These are phyloP conservation scores for Exobasidium rhododendri DNA, from an alignment of 1,284 basidiomycete species.

Conservation along the genomic window DNA sequence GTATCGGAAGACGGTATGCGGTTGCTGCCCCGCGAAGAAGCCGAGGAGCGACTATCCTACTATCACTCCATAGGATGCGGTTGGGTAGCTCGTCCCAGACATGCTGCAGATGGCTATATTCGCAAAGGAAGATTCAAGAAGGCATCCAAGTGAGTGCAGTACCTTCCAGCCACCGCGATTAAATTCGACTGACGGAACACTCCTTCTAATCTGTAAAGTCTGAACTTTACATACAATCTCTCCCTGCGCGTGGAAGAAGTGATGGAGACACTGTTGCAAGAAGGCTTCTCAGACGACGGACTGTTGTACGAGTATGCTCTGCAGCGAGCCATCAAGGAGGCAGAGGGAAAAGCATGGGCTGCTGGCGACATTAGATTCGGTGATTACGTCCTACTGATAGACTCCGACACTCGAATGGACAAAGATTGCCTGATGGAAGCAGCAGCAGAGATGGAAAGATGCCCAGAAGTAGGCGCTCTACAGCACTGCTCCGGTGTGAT, in stretches of 20 bases:
- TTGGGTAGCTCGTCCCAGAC: slow-evolving; percentile 72
- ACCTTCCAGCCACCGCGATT: too few relatives aligned
- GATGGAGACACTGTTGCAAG: slow-evolving; percentile 58
- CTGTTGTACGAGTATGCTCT: background rate
- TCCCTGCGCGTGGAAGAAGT: slow-evolving; percentile 1
- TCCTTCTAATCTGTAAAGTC: too few relatives aligned
- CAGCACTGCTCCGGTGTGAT: slow-evolving; percentile 80
- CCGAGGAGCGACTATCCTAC: slow-evolving; percentile 66
- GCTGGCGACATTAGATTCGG: slow-evolving; percentile 41
- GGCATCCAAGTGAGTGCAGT: too few relatives aligned
- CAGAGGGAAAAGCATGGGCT: slow-evolving; percentile 53
- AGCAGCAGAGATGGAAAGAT: slow-evolving; percentile 71
- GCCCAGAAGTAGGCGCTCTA: slow-evolving; percentile 74
- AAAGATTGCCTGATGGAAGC: slow-evolving; percentile 81
- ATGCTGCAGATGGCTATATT: slow-evolving; percentile 69
- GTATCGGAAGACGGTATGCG: slow-evolving; percentile 74
- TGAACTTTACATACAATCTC: background rate
- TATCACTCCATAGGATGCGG: slow-evolving; percentile 74
- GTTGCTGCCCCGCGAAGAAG: slow-evolving; percentile 62
- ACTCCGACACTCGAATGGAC: slow-evolving; percentile 80
- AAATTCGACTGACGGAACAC: too few relatives aligned
- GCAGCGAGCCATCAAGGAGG: slow-evolving; percentile 27
- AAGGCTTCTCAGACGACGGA: slow-evolving; percentile 45
- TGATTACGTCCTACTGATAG: slow-evolving; percentile 53
- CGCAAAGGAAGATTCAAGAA: slow-evolving; percentile 81